Conservation (phyloP, 108 stramenopile species). For the Ochromonas danica region DNA sequence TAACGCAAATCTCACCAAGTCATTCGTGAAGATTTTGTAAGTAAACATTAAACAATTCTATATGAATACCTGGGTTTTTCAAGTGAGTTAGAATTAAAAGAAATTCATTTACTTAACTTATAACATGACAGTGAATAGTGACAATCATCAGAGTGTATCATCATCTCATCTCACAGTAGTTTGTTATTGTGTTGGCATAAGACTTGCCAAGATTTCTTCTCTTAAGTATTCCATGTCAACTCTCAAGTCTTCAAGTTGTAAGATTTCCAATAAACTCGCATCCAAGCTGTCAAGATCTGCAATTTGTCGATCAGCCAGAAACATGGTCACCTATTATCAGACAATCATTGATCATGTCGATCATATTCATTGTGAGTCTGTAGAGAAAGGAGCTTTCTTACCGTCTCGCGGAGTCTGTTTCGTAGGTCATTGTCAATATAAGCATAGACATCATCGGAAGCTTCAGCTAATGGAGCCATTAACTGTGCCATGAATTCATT, state of each 20-base stretch:
- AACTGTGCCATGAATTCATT: constrained; percentile 8
- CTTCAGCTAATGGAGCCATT: neutral
- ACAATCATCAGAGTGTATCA: no score
- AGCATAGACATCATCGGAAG: no score
- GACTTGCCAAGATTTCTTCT: neutral
- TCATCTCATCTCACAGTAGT: no score
- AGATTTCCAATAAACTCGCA: constrained; percentile 9
- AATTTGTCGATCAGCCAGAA: neutral
- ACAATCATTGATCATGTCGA: neutral
- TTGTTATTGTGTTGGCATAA: neutral
- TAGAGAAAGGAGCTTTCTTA: no score
- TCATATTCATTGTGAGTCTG: no score
- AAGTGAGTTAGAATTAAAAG: no score
- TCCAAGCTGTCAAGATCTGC: constrained; percentile 22
- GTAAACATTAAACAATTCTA: no score
- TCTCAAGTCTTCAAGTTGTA: constrained; percentile 20
- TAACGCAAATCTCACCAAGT: no score
- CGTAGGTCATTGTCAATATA: neutral
- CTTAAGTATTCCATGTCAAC: constrained; percentile 12
- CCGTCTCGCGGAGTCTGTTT: neutral
- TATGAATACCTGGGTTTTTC: no score
- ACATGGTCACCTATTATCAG: neutral
- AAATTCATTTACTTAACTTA: no score
- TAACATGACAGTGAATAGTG: no score
- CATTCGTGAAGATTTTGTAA: no score